Evolutionary conservation across 2,329 filamentous ascomycete species (phyloP), one percentile per base, ranked within the genome.

Genomic region (Raffaelea albimanens): DNA sequence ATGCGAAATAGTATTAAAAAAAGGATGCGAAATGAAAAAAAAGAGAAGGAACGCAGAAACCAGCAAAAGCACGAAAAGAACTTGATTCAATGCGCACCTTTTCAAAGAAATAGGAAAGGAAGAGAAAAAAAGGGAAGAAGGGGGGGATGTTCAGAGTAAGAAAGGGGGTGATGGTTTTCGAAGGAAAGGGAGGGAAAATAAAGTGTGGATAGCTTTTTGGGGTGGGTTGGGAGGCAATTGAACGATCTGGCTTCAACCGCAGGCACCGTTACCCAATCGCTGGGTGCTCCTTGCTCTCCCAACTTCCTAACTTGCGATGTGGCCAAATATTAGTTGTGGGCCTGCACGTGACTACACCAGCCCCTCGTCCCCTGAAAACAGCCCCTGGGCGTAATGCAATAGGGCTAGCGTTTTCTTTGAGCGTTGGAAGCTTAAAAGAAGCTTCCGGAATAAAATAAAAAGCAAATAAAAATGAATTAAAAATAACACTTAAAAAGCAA

Each of bases 221-320:
- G 29, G 20, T 29, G 40, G 42, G 41, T 23, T 38, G 21, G 43
- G 47, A 46, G 39, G 21, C 16, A 22, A 53, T 49, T 47, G 47
- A 56, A 53, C 45, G 57, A 62, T 62, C 57, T 60, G 57, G 58
- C 56, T 57, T 59, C 53, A 56, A 56, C 52, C 47, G 45, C 51
- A 33, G 44, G 13, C 14, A n/a, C n/a, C n/a, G n/a, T n/a, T n/a
- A n/a, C n/a, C n/a, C n/a, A n/a, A n/a, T n/a, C n/a, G n/a, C n/a
- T n/a, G n/a, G n/a, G n/a, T n/a, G n/a, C n/a, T n/a, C n/a, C n/a
- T n/a, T n/a, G n/a, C n/a, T n/a, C n/a, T n/a, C n/a, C n/a, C n/a
- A n/a, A n/a, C n/a, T n/a, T n/a, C n/a, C 34, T 8, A 50, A 53
- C 41, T 46, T 54, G 56, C 52, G 56, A 58, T 58, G 55, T 58